Evolutionary conservation across 495 filamentous ascomycete species (phyloP).

Genomic region (Xylaria intraflava): DNA sequence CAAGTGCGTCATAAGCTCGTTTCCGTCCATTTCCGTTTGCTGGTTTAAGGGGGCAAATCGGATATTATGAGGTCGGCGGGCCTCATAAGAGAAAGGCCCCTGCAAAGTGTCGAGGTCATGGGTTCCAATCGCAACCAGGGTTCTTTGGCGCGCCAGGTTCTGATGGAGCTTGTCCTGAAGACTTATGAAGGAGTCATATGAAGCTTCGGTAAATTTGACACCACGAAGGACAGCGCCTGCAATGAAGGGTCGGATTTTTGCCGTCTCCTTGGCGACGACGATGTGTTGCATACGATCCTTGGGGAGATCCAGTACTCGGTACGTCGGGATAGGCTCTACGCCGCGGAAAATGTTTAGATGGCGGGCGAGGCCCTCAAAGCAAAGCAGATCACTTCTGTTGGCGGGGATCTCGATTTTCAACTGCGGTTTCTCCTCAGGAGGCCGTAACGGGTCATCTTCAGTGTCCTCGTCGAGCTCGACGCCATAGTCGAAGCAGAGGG

Average conservation of each 20-base stretch:
- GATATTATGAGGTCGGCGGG: constrained; percentile 84
- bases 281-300: constrained; percentile 71
- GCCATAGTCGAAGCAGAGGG: constrained; percentile 97
- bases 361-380: constrained; percentile 92
- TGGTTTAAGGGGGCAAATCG: constrained; percentile 88
- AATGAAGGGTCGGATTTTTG: constrained; percentile 74
- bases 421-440: constrained; percentile 76
- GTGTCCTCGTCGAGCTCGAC: constrained; percentile 98
- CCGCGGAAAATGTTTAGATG: constrained; percentile 93
- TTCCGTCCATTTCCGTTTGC: constrained; percentile 75
- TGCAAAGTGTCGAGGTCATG: constrained; percentile 92
- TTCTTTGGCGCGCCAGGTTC: constrained; percentile 88
- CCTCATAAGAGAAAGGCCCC: constrained; percentile 96
- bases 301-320: constrained; percentile 61
- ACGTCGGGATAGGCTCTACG: constrained; percentile 67
- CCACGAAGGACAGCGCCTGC: constrained; percentile 81
- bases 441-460: constrained; percentile 63
- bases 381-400: constrained; percentile 98
- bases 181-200: constrained; percentile 95
- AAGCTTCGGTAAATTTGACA: constrained; percentile 82
- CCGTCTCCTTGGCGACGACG: constrained; percentile 72
- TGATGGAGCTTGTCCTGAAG: constrained; percentile 97
- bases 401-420: constrained; percentile 98
- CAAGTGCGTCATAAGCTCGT: constrained; percentile 90
- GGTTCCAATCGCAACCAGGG: constrained; percentile 91